Evolutionary conservation across 345 rosid species (phyloP).

Genomic region (Ceriops decandra): DNA sequence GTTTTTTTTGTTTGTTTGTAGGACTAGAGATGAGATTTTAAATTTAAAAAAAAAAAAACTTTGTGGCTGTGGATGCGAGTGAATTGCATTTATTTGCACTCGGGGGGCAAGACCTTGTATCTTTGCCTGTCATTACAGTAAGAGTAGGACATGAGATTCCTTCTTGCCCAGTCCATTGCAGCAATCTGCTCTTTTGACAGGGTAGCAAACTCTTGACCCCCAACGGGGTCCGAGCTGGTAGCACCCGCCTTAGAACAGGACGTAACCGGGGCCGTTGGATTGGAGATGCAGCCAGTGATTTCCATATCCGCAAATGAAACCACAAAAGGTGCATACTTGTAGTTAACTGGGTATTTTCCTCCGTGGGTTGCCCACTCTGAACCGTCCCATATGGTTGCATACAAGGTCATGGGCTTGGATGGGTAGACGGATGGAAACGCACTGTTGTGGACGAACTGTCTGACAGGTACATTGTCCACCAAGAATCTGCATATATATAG

Average conservation of each 20-base stretch:
- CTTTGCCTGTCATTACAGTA: conserved; percentile 66
- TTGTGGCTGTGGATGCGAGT: not conserved
- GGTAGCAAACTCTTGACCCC: conserved; percentile 53
- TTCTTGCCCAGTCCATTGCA: conserved; percentile 88
- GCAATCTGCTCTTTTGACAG: conserved; percentile 56
- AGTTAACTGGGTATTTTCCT: conserved; percentile 87
- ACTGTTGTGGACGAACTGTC: conserved; percentile 53
- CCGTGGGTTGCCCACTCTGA: conserved; percentile 97
- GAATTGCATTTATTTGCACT: conserved; percentile 43
- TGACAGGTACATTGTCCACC: conserved; percentile 74
- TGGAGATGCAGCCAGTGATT: conserved; percentile 52
- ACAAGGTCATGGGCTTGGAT: conserved; percentile 75
- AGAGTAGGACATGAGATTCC: conserved; percentile 85
- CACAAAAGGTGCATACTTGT: conserved; percentile 70
- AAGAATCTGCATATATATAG: conserved; percentile 47
- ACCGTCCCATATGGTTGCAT: conserved; percentile 88
- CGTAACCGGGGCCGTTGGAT: conserved; percentile 18
- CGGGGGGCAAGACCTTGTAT: conserved; percentile 69
- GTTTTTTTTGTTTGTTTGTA: too few species aligned
- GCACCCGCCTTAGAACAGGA: conserved; percentile 48
- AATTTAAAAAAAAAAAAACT: not conserved
- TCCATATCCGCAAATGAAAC: conserved; percentile 54
- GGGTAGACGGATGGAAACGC: conserved; percentile 55
- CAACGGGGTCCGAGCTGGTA: conserved; percentile 65
- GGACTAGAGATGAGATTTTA: too few species aligned